Base-by-base conservation (phyloP, 2,329 filamentous ascomycete species). In the Venturia asperata region DNA sequence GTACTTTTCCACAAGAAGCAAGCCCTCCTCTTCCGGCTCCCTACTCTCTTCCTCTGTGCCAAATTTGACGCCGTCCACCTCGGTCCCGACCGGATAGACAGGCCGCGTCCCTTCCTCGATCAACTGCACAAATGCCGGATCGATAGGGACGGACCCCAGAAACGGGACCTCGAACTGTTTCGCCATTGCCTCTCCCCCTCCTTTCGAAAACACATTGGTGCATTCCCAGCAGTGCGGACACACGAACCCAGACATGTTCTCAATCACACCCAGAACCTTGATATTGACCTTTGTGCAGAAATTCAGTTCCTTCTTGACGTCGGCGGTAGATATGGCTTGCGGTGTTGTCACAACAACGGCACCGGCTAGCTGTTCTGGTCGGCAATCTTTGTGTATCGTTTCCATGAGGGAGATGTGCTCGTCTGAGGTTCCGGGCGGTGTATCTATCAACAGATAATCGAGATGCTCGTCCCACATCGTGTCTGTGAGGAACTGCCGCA, bases 161-260 rank as follows among this genome's bases (percentile, higher is more conserved):
- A 97, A 97, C 19, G 84, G 85, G 43, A 97, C 90, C 0, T 80
- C 81, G 73, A 96, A 94, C 70, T 97, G 92, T 61, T 85, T 79
- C 7, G 93, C 92, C 92, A 99, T 96, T 30, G 89, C 83, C 74
- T 90, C 81, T 9, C 94, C 94, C 3, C 94, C 94, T 4, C 94
- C 94, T 65, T 90, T 92, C 63, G 88, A 91, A 75, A 99, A 99
- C 63, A 97, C 85, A 76, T 97, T 91, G 63, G 91, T 96, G 77
- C 93, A 95, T 74, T 97, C 92, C 62, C 82, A 82, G 72, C 85
- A 87, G 67, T 85, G 86, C 17, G 85, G 85, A 72, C 90, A 94
- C n/a, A 94, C 89, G 71, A 90, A 95, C 2, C 91, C 91, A 69
- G 87, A 88, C 94, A 99, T 97, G 74, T 99, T 99, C 79, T 99